phyloP scores from a whole-genome alignment of 371 early-diverging fungal species.

The Lichtheimia ramosa region DNA sequence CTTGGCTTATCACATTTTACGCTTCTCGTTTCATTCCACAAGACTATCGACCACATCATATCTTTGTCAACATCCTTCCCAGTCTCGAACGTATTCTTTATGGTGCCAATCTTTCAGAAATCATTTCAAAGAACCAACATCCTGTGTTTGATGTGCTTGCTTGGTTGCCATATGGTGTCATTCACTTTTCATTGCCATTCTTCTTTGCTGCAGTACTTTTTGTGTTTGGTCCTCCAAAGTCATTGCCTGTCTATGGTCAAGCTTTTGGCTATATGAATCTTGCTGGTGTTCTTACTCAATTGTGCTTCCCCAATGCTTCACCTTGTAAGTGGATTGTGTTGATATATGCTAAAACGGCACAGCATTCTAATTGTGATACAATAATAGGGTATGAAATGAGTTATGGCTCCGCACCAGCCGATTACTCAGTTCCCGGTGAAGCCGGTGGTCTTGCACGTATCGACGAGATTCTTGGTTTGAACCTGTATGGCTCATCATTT shows the following conservation, averaged over 20 bases:
- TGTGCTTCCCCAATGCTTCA: slow-evolving; percentile 71
- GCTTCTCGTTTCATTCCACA: slow-evolving; percentile 66
- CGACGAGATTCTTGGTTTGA: slow-evolving; percentile 64
- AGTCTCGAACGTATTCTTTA: slow-evolving; percentile 69
- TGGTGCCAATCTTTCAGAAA: slow-evolving; percentile 66
- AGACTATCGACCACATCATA: slow-evolving; percentile 57
- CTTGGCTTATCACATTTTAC: slow-evolving; percentile 68
- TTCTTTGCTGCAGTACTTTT: slow-evolving; percentile 50
- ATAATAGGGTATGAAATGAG: slow-evolving; percentile 64
- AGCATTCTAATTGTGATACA: not conserved
- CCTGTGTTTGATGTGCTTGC: slow-evolving; percentile 63
- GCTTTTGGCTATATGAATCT: slow-evolving; percentile 74
- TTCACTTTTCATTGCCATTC: slow-evolving; percentile 69
- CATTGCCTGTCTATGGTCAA: slow-evolving; percentile 54
- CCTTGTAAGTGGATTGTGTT: slow-evolving; percentile 61
- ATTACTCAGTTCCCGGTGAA: slow-evolving; percentile 71
- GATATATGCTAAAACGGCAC: not conserved
- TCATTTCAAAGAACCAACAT: slow-evolving; percentile 58
- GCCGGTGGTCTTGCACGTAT: slow-evolving; percentile 74
- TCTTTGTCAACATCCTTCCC: slow-evolving; percentile 69
- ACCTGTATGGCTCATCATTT: slow-evolving; percentile 68
- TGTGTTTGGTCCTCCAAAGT: slow-evolving; percentile 56
- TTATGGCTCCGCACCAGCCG: slow-evolving; percentile 63
- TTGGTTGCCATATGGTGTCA: slow-evolving; percentile 75
- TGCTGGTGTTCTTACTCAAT: slow-evolving; percentile 70